These are phyloP conservation scores for Microcera coccophila DNA, from an alignment of 2,329 filamentous ascomycete genomes.

Conservation along the genomic window DNA sequence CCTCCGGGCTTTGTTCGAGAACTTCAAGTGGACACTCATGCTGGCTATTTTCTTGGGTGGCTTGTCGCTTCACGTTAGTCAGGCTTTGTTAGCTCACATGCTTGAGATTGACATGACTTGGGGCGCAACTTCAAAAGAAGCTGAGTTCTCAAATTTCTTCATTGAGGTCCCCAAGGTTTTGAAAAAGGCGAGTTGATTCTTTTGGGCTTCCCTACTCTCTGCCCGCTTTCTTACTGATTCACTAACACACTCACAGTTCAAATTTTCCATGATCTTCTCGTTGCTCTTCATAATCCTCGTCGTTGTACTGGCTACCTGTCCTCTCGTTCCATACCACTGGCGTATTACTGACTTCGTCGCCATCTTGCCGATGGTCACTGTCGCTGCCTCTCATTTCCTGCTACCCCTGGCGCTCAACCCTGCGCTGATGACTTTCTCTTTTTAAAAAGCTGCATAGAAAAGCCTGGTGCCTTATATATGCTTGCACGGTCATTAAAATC, in stretches of 20 bases:
- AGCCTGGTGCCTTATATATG: too few species aligned
- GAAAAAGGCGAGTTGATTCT: slow-evolving; percentile 58
- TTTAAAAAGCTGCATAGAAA: too few species aligned
- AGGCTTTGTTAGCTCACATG: slow-evolving; percentile 77
- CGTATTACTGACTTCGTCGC: slow-evolving; percentile 68
- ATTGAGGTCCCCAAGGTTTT: slow-evolving; percentile 77
- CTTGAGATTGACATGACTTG: slow-evolving; percentile 83
- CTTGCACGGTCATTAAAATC: too few species aligned
- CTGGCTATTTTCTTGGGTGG: slow-evolving; percentile 80
- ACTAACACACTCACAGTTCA: slow-evolving; percentile 51
- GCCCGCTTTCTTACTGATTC: slow-evolving; percentile 13
- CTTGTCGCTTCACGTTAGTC: slow-evolving; percentile 73
- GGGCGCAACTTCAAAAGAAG: slow-evolving; percentile 81
- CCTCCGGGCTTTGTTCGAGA: slow-evolving; percentile 54
- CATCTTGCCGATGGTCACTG: slow-evolving; percentile 70
- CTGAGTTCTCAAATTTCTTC: slow-evolving; percentile 78
- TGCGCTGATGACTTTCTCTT: slow-evolving; percentile 76
- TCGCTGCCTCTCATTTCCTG: slow-evolving; percentile 65
- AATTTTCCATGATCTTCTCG: slow-evolving; percentile 64
- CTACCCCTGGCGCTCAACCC: slow-evolving; percentile 72
- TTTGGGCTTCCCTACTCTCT: background rate
- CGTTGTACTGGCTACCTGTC: slow-evolving; percentile 59
- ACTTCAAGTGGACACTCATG: slow-evolving; percentile 70
- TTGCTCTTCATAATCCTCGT: slow-evolving; percentile 57
- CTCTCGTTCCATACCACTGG: slow-evolving; percentile 64